Evolutionary conservation across 1,284 basidiomycete genomes (phyloP).

Genomic region (Melampsora abietis-canadensis): DNA sequence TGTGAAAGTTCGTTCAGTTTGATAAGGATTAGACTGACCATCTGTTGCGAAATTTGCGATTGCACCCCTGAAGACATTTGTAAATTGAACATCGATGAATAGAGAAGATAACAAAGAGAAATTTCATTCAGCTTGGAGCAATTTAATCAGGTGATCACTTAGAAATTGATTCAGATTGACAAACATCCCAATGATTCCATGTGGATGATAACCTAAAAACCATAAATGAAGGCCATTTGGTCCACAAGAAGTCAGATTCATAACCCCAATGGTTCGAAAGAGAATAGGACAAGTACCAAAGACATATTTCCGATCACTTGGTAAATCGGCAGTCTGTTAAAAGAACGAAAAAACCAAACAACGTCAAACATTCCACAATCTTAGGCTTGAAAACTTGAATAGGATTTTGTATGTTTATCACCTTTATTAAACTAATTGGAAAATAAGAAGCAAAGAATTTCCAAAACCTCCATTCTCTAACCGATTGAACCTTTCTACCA

Average conservation of each 20-base stretch:
- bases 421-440: constrained; percentile 50
- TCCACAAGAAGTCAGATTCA: neutral
- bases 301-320: constrained; percentile 83
- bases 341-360: too few relatives aligned
- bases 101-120: too few relatives aligned
- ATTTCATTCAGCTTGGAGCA: too few relatives aligned
- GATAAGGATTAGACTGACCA: constrained; percentile 59
- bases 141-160: too few relatives aligned
- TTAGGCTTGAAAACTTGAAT: too few relatives aligned
- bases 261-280: neutral
- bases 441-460: constrained; percentile 42
- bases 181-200: constrained; percentile 60
- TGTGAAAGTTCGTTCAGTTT: neutral
- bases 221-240: neutral
- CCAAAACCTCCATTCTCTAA: constrained; percentile 35
- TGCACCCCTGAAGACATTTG: constrained; percentile 66
- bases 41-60: constrained; percentile 91
- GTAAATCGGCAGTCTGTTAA: constrained; percentile 64
- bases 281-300: constrained; percentile 60
- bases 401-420: too few relatives aligned
- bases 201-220: constrained; percentile 73
- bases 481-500: constrained; percentile 26
- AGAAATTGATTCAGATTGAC: constrained; percentile 16
- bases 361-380: too few relatives aligned
- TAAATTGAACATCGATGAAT: too few relatives aligned